A percentile compares a stretch with the other conserved stretches of the same genome.
Conservation (phyloP, 257 asterid species). For the Coffea eugenioides region DNA sequence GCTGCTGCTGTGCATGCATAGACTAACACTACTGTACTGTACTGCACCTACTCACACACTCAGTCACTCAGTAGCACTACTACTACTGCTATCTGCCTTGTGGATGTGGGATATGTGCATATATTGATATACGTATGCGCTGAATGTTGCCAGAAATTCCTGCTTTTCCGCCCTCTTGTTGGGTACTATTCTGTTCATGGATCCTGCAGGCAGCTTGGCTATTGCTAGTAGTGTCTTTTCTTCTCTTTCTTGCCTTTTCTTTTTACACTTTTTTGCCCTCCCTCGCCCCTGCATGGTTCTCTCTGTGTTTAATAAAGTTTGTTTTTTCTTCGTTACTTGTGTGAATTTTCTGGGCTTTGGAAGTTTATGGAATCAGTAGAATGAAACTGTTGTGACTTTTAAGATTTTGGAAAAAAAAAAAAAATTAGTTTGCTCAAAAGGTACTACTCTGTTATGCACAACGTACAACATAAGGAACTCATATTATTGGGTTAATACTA, state of each 20-base stretch:
- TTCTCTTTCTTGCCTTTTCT: background rate
- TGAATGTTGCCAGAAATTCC: background rate
- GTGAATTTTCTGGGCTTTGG: background rate
- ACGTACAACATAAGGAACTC: background rate
- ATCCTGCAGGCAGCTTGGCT: conserved; percentile 1
- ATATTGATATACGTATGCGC: background rate
- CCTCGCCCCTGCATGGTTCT: background rate
- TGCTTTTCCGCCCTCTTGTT: conserved; percentile 12
- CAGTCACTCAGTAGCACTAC: background rate
- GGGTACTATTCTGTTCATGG: conserved; percentile 1
- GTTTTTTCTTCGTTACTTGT: background rate
- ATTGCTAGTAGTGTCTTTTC: too few relatives aligned
- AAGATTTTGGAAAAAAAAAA: background rate
- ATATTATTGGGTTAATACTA: too few relatives aligned
- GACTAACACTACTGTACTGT: background rate
- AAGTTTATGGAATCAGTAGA: background rate
- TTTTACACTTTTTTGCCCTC: background rate
- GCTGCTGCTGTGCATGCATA: background rate
- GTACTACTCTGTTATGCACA: conserved; percentile 4
- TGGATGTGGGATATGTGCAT: too few relatives aligned
- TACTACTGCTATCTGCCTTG: background rate
- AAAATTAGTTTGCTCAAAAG: background rate
- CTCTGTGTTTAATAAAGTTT: background rate
- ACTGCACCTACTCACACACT: background rate
- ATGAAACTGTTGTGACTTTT: background rate